Evolutionary conservation across 169 alveolate species (phyloP), one percentile per base, ranked within the genome.

Genomic region (Plasmodium cynomolgi): DNA sequence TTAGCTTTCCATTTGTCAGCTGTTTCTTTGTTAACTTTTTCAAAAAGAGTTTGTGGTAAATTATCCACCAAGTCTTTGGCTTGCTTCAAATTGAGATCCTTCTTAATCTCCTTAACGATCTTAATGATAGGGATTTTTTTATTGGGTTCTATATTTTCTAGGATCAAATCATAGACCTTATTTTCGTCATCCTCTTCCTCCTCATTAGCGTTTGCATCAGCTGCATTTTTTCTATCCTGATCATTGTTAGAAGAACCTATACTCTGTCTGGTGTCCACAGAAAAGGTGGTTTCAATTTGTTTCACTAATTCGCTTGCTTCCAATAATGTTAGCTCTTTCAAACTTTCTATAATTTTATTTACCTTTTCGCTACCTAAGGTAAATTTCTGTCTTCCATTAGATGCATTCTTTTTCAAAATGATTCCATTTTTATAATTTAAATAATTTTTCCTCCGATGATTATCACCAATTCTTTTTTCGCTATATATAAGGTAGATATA

Each of bases 231-330:
- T 41, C 47, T 34, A 68, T 95, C 95, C 50, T 54, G 93, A 26
- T 72, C 84, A 39, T 74, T 84, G 17, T 26, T 91, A 17, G 95
- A 84, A 11, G 88, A 81, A 47, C 95, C 93, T 41, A 95, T 75
- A 82, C 81, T 92, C 81, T 92, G 93, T 75, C 86, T 93, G 17
- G 96, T 84, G n/a, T 96, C 94, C 2, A 96, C 97, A 3, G 97
- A 96, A 75, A 96, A 96, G 17, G 97, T 91, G 74, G 95, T 88
- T 93, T 96, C 97, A 26, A 96, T 96, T 93, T 96, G 92, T 88
- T 93, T 96, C 31, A 96, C 97, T 79, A 96, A 74, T 83, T 96
- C 97, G 26, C 97, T 94, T 17, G 97, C 96, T 93, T 96, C 97
- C 95, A 96, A 73, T 20, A 96, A 92, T 4, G 97, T 95, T 72